Percentiles rank a stretch among this genome's conserved stretches.
phyloP scores from a whole-genome alignment of 352 stramenopile genomes.

The Phytophthora fragariae region DNA sequence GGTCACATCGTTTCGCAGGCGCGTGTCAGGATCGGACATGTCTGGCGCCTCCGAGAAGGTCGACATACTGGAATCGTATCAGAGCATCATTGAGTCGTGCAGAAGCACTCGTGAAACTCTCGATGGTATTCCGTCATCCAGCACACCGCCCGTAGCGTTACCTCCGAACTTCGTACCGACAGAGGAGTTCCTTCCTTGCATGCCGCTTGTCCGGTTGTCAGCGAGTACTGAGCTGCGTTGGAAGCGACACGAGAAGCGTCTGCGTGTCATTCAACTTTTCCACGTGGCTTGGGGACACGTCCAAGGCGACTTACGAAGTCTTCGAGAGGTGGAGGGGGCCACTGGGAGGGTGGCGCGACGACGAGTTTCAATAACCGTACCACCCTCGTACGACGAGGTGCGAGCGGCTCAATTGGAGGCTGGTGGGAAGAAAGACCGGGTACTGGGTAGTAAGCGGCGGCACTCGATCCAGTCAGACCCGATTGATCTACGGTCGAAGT shows the following conservation, averaged over 20 bases:
- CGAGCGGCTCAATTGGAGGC: constrained; percentile 10
- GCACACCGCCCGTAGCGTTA: background rate
- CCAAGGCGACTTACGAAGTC: constrained; percentile 23
- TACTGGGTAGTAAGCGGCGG: constrained; percentile 23
- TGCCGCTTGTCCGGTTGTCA: constrained; percentile 26
- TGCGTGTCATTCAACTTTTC: constrained; percentile 52
- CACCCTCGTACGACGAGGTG: constrained; percentile 33
- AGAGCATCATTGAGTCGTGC: constrained; percentile 17
- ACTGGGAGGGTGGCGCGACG: constrained; percentile 22
- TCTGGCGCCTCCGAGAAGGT: constrained; percentile 8
- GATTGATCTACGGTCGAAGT: constrained; percentile 30
- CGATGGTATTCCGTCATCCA: background rate
- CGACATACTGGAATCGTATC: constrained; percentile 24
- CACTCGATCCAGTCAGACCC: constrained; percentile 48
- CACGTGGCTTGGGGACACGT: constrained; percentile 34
- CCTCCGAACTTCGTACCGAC: constrained; percentile 10
- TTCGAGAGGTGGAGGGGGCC: background rate
- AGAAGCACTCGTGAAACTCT: constrained; percentile 15
- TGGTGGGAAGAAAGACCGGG: background rate
- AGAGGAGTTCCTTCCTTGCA: background rate
- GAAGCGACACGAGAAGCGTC: constrained; percentile 51
- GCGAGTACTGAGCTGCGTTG: constrained; percentile 42
- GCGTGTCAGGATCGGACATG: constrained; percentile 23
- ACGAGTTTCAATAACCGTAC: constrained; percentile 41
- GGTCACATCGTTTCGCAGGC: constrained; percentile 12